A percentile compares a stretch with the other conserved stretches of the same genome.
These are phyloP conservation scores for Ophiocordyceps australis DNA, from an alignment of 2,329 filamentous ascomycete species.

Conservation along the genomic window DNA sequence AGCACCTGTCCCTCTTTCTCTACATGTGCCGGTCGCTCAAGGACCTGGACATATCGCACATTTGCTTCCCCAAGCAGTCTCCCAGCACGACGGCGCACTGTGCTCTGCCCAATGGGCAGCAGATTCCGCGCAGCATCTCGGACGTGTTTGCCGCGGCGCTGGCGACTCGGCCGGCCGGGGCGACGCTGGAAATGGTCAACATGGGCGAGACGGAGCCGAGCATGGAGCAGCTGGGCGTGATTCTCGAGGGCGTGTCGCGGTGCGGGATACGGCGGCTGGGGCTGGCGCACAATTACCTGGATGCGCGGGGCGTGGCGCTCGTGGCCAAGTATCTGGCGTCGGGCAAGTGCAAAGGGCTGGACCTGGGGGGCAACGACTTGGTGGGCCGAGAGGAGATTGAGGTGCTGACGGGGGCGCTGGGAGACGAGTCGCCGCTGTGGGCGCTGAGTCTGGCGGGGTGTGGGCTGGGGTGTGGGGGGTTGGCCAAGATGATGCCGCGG, in stretches of 20 bases:
- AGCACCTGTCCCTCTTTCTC: slow-evolving; percentile 73
- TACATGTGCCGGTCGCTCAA: slow-evolving; percentile 80
- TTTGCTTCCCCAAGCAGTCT: slow-evolving; percentile 47
- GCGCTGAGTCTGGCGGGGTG: slow-evolving; percentile 78
- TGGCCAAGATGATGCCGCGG: slow-evolving; percentile 59
- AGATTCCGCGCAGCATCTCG: slow-evolving; percentile 16
- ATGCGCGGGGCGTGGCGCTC: slow-evolving; percentile 54
- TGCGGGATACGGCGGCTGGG: slow-evolving; percentile 66
- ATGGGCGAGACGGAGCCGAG: slow-evolving; percentile 63
- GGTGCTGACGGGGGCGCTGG: slow-evolving; percentile 30
- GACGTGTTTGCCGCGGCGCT: slow-evolving; percentile 62
- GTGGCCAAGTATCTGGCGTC: slow-evolving; percentile 59
- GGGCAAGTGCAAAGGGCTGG: slow-evolving; percentile 70
- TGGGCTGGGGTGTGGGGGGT: slow-evolving; percentile 52
- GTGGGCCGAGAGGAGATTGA: slow-evolving; percentile 35
- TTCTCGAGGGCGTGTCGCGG: slow-evolving; percentile 69
- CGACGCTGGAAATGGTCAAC: slow-evolving; percentile 64
- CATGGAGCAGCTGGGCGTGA: slow-evolving; percentile 49
- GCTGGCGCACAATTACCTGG: slow-evolving; percentile 66
- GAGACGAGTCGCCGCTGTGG: slow-evolving; percentile 43
- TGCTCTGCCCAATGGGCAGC: slow-evolving; percentile 12
- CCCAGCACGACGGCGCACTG: slow-evolving; percentile 9
- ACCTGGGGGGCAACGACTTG: slow-evolving; percentile 71
- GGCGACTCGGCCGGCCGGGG: slow-evolving; percentile 56
- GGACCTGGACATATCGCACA: slow-evolving; percentile 69